phyloP scores from a whole-genome alignment of 345 rosid species.

The Dovyalis caffra region DNA sequence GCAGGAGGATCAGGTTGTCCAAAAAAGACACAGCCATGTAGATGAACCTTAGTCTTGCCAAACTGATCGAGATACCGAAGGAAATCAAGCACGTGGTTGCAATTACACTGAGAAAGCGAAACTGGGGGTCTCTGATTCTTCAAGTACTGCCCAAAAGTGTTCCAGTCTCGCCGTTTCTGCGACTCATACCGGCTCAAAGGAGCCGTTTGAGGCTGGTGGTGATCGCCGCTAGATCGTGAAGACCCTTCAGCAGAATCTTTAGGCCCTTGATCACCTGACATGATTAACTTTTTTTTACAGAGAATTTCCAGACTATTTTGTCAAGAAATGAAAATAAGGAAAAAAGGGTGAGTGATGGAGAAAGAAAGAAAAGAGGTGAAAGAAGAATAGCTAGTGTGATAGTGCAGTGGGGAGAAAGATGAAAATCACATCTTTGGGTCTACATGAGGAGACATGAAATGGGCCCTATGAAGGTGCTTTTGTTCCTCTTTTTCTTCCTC shows the following conservation, averaged over 20 bases:
- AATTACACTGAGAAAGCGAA: slow-evolving; percentile 47
- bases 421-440: slow-evolving; percentile 56
- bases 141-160: slow-evolving; percentile 79
- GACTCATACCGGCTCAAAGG: slow-evolving; percentile 81
- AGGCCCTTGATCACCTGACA: slow-evolving; percentile 30
- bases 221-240: slow-evolving; percentile 37
- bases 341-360: slow-evolving; percentile 1
- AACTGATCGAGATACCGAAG: slow-evolving; percentile 78
- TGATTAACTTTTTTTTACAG: slow-evolving; percentile 8
- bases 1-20: slow-evolving; percentile 89
- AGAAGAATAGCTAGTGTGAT: slow-evolving; percentile 25
- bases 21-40: slow-evolving; percentile 65
- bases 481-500: slow-evolving; percentile 30
- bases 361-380: not conserved
- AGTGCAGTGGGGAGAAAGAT: slow-evolving; percentile 37
- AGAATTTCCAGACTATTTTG: slow-evolving; percentile 21
- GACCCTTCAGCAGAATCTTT: slow-evolving; percentile 44
- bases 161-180: slow-evolving; percentile 85
- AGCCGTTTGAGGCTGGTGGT: slow-evolving; percentile 24
- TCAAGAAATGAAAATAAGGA: slow-evolving; percentile 16
- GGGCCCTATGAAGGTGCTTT: slow-evolving; percentile 58
- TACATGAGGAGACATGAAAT: slow-evolving; percentile 46
- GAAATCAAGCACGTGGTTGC: slow-evolving; percentile 70
- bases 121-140: slow-evolving; percentile 72
- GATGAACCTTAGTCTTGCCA: slow-evolving; percentile 81